Base-by-base conservation (phyloP, 2,329 filamentous ascomycete species). In the Xylariaceae sp. region DNA sequence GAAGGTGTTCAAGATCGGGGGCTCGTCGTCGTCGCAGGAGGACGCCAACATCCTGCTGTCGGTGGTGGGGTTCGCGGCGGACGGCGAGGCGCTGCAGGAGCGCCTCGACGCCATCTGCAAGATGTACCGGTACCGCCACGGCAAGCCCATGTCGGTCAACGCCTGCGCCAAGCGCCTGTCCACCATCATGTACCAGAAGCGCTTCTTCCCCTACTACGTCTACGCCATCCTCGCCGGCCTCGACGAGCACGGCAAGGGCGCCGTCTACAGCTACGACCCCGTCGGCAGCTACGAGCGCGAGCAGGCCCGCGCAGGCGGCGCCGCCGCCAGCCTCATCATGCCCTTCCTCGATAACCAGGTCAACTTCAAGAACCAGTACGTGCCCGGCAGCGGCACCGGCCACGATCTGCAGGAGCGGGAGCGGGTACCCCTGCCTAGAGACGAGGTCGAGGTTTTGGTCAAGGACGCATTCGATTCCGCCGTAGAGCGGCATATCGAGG, bases 301-400 rank as follows among this genome's bases (percentile, higher is more conserved):
- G 79, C 91, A 96, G 79, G 97, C 93, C 79, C 87, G 93, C 64
- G 93, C 95, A 37, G 95, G 91, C 42, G 95, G 95, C 68, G 93
- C 95, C 14, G 93, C 93, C 19, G 89, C 91, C 51, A 95, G 90
- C 70, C 79, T 99, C 75, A 99, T 99, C 77, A 99, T 97, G 90
- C 95, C 95, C 1, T 99, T 99, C 82, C 79, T 99, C 71, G 95
- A 99, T 76, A 99, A 99, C 75, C 96, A 99, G 78, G 95, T 99
- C 80, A 98, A 98, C 80, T 93, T 93, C 82, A 99, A 97, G 85
- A 99, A 99, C 75, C 93, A 97, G 80, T 96, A 96, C 73, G 82
- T 95, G 53, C 92, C 93, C 10, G 90, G 89, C 45, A 93, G 90
- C 67, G 92, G 91, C 54, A 83, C 85, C 58, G 93, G 93, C 43